Evolutionary conservation across 2,329 filamentous ascomycete genomes (phyloP), one percentile per base, ranked within the genome.

Genomic region (Triangularia setosa): DNA sequence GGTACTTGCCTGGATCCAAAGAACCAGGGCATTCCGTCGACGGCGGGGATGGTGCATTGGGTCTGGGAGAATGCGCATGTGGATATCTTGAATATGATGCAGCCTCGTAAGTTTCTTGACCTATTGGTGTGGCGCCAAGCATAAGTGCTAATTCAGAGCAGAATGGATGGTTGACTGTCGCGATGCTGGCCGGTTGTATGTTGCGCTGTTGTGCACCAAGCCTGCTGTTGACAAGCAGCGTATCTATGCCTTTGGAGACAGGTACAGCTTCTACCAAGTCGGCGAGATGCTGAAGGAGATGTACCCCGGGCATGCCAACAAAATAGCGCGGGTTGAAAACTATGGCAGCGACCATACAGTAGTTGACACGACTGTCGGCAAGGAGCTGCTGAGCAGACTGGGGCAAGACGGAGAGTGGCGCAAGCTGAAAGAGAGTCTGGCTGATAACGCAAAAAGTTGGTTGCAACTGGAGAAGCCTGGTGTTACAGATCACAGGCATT

Each of bases 41-140:
- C 75, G 1, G 73, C 71, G 2, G 74, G 75, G 1, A 70, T 76
- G 69, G 73, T 75, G 59, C 71, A 72, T 18, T 71, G 64, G 65
- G 66, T 77, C n/a, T 73, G 70, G 66, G 70, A 74, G 16, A 71
- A 72, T 11, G 58, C 61, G 8, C 62, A 69, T 24, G 58, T 65
- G 4, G 61, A 61, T 4, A 35, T 64, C 27, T 16, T 68, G 55
- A 58, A 67, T 3, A 24, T 71, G 18, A 52, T 75, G n/a, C 52
- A 63, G 2, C 60, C 74, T 54, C 75, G 40, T 48, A 21, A 18
- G 40, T 48, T 18, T 21, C 40, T n/a, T 48, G 5, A 3, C 11
- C 30, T 21, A 7, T n/a, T 40, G 16, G 16, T 4, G 16, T n/a
- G 35, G 14, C 16, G 3, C 16, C 3, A n/a, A 4, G n/a, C 14